phyloP scores from a whole-genome alignment of 1,284 basidiomycete genomes.

The Cryptococcus wingfieldii region DNA sequence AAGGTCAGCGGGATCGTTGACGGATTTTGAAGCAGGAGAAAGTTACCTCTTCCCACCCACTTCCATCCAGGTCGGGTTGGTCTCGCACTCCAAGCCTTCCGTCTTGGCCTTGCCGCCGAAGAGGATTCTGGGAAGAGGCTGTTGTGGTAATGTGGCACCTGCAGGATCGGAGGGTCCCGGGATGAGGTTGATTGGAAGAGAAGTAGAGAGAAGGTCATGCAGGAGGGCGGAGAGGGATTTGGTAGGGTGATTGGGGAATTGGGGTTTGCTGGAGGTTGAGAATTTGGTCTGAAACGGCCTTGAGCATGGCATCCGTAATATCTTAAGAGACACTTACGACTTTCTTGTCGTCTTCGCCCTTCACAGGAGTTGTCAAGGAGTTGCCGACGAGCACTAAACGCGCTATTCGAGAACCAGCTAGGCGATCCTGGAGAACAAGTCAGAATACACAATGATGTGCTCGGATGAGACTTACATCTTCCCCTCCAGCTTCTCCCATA shows the following conservation, averaged over 20 bases:
- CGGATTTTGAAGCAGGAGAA: not conserved
- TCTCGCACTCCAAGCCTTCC: conserved; percentile 67
- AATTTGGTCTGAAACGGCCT: conserved; percentile 4
- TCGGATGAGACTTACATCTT: conserved; percentile 50
- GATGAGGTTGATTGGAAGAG: conserved; percentile 74
- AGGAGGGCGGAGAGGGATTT: conserved; percentile 66
- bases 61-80: conserved; percentile 85
- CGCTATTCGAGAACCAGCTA: conserved; percentile 66
- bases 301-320: not conserved
- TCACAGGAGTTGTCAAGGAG: conserved; percentile 61
- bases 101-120: conserved; percentile 63
- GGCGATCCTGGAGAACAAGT: conserved; percentile 53
- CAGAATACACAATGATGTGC: not conserved
- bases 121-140: conserved; percentile 86
- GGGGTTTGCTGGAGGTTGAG: conserved; percentile 38
- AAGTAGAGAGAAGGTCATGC: conserved; percentile 61
- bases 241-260: conserved; percentile 70
- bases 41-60: conserved; percentile 49
- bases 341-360: conserved; percentile 53
- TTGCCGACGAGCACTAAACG: conserved; percentile 82
- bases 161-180: conserved; percentile 85
- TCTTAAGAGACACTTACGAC: conserved; percentile 53
- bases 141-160: conserved; percentile 85
- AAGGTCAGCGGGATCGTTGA: not conserved
- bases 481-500: conserved; percentile 71